Conservation (phyloP, 1,284 basidiomycete species). For the Farysia itapuensis region DNA sequence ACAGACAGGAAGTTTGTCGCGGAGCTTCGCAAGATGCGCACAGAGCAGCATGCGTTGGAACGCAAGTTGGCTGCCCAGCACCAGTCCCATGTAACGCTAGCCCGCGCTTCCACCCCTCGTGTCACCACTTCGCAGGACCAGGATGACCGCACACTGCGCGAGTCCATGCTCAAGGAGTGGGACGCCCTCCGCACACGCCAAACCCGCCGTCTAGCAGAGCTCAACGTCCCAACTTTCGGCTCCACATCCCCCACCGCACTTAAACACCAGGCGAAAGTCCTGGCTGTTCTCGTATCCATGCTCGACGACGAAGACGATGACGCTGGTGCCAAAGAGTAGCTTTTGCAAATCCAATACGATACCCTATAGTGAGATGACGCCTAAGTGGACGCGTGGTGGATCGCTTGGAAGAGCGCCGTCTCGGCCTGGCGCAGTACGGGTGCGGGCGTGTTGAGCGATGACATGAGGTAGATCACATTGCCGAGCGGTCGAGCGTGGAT, state of each 20-base stretch:
- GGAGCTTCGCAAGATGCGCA: too few relatives aligned
- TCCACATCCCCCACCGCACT: not conserved
- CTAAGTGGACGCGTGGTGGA: conserved; percentile 6
- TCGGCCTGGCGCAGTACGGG: conserved; percentile 52
- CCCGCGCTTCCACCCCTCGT: too few relatives aligned
- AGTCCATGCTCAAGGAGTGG: not conserved
- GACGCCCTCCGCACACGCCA: not conserved
- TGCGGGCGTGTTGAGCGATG: conserved; percentile 74
- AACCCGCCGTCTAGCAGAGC: not conserved
- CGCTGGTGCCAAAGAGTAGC: not conserved
- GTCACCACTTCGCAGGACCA: not conserved
- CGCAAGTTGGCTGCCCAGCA: not conserved
- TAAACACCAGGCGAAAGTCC: not conserved
- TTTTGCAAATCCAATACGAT: not conserved
- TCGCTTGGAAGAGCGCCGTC: conserved; percentile 8
- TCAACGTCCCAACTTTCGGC: not conserved
- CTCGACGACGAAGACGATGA: not conserved
- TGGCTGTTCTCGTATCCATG: not conserved
- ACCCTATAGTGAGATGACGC: not conserved
- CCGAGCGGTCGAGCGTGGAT: conserved; percentile 88
- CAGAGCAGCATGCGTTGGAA: not conserved
- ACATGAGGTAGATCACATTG: conserved; percentile 92
- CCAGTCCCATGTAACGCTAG: too few relatives aligned
- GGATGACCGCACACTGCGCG: too few relatives aligned
- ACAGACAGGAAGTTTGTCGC: too few relatives aligned